phyloP scores from a whole-genome alignment of 2,329 filamentous ascomycete genomes.

The Remersonia thermophila region DNA sequence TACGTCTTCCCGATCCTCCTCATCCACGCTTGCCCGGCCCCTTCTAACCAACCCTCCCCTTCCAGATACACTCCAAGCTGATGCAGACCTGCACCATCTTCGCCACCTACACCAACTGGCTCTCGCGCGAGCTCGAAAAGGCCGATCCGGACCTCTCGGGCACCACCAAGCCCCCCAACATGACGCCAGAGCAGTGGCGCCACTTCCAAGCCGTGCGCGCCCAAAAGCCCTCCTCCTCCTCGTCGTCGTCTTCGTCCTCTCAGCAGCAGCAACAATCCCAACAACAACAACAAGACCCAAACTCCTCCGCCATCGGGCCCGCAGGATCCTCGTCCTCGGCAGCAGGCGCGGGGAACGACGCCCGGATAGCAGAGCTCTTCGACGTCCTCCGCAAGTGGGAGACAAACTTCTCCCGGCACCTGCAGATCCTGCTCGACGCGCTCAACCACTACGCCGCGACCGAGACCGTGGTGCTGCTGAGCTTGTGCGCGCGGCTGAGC shows the following conservation, averaged over 20 bases:
- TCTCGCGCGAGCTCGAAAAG: conserved; percentile 73
- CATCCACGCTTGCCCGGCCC: conserved; percentile 1
- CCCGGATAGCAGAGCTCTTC: conserved; percentile 61
- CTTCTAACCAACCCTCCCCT: conserved; percentile 12
- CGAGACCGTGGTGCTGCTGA: conserved; percentile 86
- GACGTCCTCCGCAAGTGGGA: conserved; percentile 89
- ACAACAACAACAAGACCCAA: conserved; percentile 2
- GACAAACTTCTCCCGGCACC: conserved; percentile 77
- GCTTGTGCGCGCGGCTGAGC: conserved; percentile 70
- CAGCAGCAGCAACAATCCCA: conserved; percentile 15
- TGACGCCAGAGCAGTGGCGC: conserved; percentile 49
- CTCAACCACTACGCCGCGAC: conserved; percentile 96
- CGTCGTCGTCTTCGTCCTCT: background rate
- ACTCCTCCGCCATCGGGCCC: conserved; percentile 10
- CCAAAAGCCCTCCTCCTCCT: conserved; percentile 18
- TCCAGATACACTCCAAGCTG: conserved; percentile 94
- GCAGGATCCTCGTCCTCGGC: conserved; percentile 23
- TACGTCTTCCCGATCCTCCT: conserved; percentile 32
- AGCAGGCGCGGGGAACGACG: conserved; percentile 25
- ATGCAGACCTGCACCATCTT: conserved; percentile 95
- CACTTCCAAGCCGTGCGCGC: conserved; percentile 40
- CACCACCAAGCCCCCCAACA: conserved; percentile 42
- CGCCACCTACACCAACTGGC: conserved; percentile 74
- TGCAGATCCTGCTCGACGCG: conserved; percentile 88
- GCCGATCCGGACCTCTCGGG: conserved; percentile 66